Percentiles rank a stretch among this genome's conserved stretches.
Evolutionary conservation across 441 rosid species (phyloP).

Genomic region (Hypseocharis bilobata): DNA sequence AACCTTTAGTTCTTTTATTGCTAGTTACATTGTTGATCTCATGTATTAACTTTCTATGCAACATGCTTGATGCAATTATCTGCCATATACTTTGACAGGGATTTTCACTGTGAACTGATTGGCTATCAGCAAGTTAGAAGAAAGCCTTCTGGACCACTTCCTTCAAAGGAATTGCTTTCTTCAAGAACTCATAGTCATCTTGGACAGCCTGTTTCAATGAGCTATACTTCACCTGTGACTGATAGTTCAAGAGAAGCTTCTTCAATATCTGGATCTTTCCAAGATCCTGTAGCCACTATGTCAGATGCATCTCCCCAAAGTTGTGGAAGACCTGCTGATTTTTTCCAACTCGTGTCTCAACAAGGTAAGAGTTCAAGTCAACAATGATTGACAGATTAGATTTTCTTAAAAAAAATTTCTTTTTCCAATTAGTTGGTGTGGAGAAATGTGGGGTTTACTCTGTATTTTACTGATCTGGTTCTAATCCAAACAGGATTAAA

Average conservation of each 20-base stretch:
- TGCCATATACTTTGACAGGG: constrained; percentile 9
- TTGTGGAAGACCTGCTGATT: constrained; percentile 2
- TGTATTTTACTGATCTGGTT: background rate
- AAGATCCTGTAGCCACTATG: constrained; percentile 2
- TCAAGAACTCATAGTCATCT: background rate
- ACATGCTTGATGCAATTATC: background rate
- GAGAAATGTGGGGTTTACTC: background rate
- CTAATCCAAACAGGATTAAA: constrained; percentile 6
- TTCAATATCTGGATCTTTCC: background rate
- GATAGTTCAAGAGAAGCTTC: background rate
- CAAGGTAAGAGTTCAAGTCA: constrained; percentile 3
- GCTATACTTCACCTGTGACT: background rate
- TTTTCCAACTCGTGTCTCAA: background rate
- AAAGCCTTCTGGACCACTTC: background rate
- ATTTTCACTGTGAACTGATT: constrained; percentile 9
- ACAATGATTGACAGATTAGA: background rate
- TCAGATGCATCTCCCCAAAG: background rate
- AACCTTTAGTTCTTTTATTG: too few relatives aligned
- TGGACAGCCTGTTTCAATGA: background rate
- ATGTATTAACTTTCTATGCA: constrained; percentile 1
- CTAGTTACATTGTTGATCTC: background rate
- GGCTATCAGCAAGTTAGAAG: constrained; percentile 3
- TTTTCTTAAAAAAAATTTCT: background rate
- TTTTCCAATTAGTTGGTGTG: background rate
- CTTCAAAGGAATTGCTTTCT: background rate